These are phyloP conservation scores for Phytophthora sp. DNA, from an alignment of 352 stramenopile species.

Conservation along the genomic window DNA sequence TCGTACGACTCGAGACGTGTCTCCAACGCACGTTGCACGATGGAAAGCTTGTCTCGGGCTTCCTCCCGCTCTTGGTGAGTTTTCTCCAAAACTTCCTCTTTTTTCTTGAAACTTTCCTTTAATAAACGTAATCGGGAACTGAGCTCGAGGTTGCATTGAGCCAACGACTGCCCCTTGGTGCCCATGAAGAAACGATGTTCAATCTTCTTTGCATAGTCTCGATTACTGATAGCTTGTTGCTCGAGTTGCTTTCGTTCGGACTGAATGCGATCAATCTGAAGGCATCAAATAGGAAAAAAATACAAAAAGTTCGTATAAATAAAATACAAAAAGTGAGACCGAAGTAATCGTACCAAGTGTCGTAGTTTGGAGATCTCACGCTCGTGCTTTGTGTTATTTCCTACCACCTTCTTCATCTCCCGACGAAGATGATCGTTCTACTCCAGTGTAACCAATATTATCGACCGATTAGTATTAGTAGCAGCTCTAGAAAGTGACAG, in stretches of 20 bases:
- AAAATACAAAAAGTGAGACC: not conserved
- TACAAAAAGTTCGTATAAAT: no score
- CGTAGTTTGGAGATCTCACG: slow-evolving; percentile 72
- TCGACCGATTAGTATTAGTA: no score
- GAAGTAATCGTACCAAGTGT: slow-evolving; percentile 41
- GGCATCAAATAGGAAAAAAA: not conserved
- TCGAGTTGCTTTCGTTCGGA: slow-evolving; percentile 79
- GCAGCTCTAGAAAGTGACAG: no score
- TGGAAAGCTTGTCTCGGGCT: slow-evolving; percentile 57
- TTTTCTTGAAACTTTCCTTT: slow-evolving; percentile 39
- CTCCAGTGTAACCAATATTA: no score
- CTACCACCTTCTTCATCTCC: slow-evolving; percentile 52
- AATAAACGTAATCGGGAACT: slow-evolving; percentile 46
- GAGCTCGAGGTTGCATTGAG: slow-evolving; percentile 73
- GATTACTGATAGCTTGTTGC: slow-evolving; percentile 79
- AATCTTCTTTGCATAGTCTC: slow-evolving; percentile 87
- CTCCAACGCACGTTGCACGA: slow-evolving; percentile 76
- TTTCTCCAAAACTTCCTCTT: slow-evolving; percentile 29
- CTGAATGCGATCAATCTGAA: slow-evolving; percentile 82
- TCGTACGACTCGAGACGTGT: slow-evolving; percentile 65
- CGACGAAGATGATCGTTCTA: slow-evolving; percentile 65
- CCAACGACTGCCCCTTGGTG: slow-evolving; percentile 64
- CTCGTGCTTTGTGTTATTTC: slow-evolving; percentile 50
- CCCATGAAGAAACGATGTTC: slow-evolving; percentile 85
- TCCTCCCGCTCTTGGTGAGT: slow-evolving; percentile 47